phyloP scores from a whole-genome alignment of 2,329 filamentous ascomycete genomes.

The Arthrinium phaeospermum region DNA sequence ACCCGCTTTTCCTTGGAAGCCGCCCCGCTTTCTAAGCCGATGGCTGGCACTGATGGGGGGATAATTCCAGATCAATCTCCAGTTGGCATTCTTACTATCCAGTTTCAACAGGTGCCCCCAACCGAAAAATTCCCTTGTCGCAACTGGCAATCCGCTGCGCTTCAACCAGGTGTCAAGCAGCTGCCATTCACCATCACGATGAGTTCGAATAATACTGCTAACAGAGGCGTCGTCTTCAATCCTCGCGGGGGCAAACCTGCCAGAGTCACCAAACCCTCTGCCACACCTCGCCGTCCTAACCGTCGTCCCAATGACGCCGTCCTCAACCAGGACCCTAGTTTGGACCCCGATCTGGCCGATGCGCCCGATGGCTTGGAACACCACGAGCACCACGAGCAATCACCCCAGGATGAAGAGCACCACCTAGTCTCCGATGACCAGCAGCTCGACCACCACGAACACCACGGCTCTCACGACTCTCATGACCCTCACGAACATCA shows the following conservation, averaged over 20 bases:
- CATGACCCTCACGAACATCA: conserved; percentile 16
- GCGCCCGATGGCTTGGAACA: conserved; percentile 17
- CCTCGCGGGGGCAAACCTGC: conserved; percentile 24
- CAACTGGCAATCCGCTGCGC: neutral
- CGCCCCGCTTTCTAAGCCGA: conserved; percentile 10
- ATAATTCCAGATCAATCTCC: conserved; percentile 10
- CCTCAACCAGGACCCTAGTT: conserved; percentile 25
- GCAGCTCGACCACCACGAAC: conserved; percentile 14
- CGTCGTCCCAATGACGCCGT: conserved; percentile 25
- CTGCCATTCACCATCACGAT: conserved; percentile 15
- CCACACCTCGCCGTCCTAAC: conserved; percentile 24
- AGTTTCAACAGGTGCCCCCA: conserved; percentile 13
- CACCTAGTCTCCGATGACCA: conserved; percentile 3
- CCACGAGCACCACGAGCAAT: conserved; percentile 16
- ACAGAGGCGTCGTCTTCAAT: conserved; percentile 23
- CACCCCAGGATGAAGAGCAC: neutral
- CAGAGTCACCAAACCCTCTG: conserved; percentile 25
- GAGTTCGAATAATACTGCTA: neutral
- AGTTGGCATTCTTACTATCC: conserved; percentile 17
- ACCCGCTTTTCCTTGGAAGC: neutral
- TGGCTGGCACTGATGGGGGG: neutral
- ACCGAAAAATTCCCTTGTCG: conserved; percentile 9
- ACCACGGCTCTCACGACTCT: conserved; percentile 11
- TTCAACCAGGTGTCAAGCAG: conserved; percentile 21
- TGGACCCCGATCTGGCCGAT: conserved; percentile 22